Base-by-base conservation (phyloP, 805 yeast genomes). In the Ogataea ganodermae region DNA sequence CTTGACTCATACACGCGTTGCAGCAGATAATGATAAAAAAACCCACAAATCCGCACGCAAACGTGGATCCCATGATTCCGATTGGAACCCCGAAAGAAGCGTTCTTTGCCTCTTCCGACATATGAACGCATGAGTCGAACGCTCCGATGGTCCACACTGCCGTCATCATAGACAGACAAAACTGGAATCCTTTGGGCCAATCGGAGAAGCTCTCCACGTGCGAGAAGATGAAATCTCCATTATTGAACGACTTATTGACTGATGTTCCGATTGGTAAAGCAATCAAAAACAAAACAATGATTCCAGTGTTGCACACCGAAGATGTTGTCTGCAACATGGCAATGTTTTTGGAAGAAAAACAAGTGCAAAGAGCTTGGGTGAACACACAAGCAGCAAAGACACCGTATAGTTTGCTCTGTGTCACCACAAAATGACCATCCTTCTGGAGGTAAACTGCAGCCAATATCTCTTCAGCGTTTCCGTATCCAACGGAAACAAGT, bases 61-160 rank as follows among this genome's bases (percentile, higher is more conserved):
- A 49, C 39, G 82, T 80, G 6, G 87, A 77, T 20, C 81, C 74
- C 18, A 79, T 66, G 38, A 84, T 83, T 35, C 88, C 89, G 36
- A 78, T 66, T 4, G 90, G 89, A 3, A 83, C 83, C 12, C 86
- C 79, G 41, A 70, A 71, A 5, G 80, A 69, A 16, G 89, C 84
- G 59, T 82, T 78, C 45, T 71, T 70, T 17, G 85, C 85, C 62
- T 84, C 89, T 63, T 84, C 91, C 17, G 84, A 72, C 79, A 83
- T 79, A 67, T 84, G 89, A 41, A 84, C 80, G 57, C 84, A 80
- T 6, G 86, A 78, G 61, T 84, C 89, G 61, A 83, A 84, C 0
- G 86, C 81, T 23, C 86, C 86, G 59, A 84, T 83, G 14, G 88
- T 82, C 90, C 91, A 85, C 47, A 83, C 76, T 1, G 83, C 81